Evolutionary conservation across 2,329 filamentous ascomycete genomes (phyloP).

Genomic region (Zalaria obscura): DNA sequence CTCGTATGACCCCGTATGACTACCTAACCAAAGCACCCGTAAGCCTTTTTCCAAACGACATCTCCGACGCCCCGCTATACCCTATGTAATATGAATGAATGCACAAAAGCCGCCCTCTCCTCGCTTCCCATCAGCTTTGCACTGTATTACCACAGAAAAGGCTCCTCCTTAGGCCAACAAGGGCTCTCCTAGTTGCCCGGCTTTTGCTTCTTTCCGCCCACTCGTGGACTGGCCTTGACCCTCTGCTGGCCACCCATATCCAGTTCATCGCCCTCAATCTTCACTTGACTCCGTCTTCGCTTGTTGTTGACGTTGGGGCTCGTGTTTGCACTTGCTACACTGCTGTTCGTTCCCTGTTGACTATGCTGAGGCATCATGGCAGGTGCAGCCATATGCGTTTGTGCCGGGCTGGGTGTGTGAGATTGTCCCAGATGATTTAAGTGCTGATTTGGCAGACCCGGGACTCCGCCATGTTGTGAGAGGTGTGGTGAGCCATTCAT

Average conservation of each 20-base stretch:
- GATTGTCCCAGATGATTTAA: conserved; percentile 3
- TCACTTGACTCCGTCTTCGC: conserved; percentile 44
- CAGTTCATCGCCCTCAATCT: conserved; percentile 36
- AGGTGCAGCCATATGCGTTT: conserved; percentile 29
- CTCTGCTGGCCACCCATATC: conserved; percentile 29
- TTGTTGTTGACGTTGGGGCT: conserved; percentile 48
- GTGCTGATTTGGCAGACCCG: conserved; percentile 3
- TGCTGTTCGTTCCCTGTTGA: conserved; percentile 42
- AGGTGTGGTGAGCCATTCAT: conserved; percentile 37
- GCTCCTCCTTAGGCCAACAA: no score
- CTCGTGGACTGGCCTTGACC: conserved; percentile 36
- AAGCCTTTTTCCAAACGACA: neutral
- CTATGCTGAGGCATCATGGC: conserved; percentile 43
- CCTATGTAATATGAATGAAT: neutral
- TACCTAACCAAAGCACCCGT: no score
- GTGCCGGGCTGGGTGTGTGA: conserved; percentile 32
- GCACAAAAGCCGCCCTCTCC: neutral
- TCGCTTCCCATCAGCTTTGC: neutral
- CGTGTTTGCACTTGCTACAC: conserved; percentile 40
- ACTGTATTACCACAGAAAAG: neutral
- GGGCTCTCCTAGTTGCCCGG: no score
- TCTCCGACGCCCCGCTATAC: neutral
- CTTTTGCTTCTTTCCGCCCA: conserved; percentile 21
- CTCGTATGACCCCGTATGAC: no score
- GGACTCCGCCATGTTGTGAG: conserved; percentile 13